Evolutionary conservation across 78 protist species (phyloP).

Genomic region (Dictyostelium firmibasis): DNA sequence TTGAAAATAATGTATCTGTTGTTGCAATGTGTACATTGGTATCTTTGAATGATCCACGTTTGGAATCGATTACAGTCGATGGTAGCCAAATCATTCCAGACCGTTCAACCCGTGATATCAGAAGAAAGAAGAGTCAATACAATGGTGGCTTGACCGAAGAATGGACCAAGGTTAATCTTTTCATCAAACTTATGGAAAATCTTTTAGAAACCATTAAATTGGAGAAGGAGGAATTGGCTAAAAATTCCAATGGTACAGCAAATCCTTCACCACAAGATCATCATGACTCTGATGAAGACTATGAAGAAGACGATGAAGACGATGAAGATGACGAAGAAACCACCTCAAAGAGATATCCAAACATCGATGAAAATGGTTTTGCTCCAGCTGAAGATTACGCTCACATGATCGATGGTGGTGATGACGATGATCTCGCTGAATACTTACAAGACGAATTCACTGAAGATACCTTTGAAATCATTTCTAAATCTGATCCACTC

Average conservation of each 20-base stretch:
- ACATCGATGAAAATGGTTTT: slow-evolving; percentile 3
- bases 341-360: background rate
- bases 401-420: slow-evolving; percentile 2
- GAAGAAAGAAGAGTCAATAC: background rate
- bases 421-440: background rate
- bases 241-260: background rate
- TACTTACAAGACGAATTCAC: background rate
- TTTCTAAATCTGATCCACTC: slow-evolving; percentile 46
- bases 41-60: background rate
- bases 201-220: background rate
- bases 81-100: background rate
- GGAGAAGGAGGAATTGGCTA: background rate
- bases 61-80: slow-evolving; percentile 6
- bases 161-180: slow-evolving; percentile 26
- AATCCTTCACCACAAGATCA: background rate
- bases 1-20: slow-evolving; percentile 13
- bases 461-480: background rate
- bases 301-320: slow-evolving; percentile 3
- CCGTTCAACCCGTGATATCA: background rate
- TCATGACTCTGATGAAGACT: background rate
- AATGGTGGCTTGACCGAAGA: background rate
- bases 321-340: slow-evolving; percentile 23
- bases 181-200: background rate
- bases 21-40: background rate
- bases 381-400: background rate